Percentiles rank a stretch among this genome's conserved stretches.
These are phyloP conservation scores for Helicostylum pulchrum DNA, from an alignment of 192 early-diverging fungal species.

Conservation along the genomic window DNA sequence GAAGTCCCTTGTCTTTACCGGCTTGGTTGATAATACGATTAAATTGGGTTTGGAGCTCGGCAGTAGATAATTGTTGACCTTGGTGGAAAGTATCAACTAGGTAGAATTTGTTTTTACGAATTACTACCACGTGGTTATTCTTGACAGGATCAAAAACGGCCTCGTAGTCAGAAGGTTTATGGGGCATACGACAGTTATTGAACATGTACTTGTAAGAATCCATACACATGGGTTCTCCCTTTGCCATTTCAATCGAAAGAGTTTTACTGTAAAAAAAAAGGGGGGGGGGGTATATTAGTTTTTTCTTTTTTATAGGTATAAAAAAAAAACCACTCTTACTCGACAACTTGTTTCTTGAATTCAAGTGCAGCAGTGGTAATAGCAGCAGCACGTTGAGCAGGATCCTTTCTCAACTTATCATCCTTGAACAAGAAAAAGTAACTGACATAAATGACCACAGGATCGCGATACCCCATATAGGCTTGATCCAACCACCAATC, in stretches of 20 bases:
- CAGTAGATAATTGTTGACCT: constrained; percentile 76
- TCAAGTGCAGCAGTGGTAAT: constrained; percentile 82
- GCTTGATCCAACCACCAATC: constrained; percentile 96
- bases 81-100: constrained; percentile 66
- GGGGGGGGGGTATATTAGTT: too few species aligned
- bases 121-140: constrained; percentile 83
- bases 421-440: constrained; percentile 95
- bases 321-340: too few species aligned
- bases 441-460: constrained; percentile 87
- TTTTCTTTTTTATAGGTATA: too few species aligned
- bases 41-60: constrained; percentile 80
- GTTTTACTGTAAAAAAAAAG: constrained; percentile 34
- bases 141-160: constrained; percentile 62
- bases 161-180: constrained; percentile 79
- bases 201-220: constrained; percentile 95
- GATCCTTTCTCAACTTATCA: constrained; percentile 70
- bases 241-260: constrained; percentile 78
- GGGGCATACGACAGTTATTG: constrained; percentile 88
- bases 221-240: constrained; percentile 76
- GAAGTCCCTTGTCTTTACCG: constrained; percentile 57
- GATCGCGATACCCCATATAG: constrained; percentile 93
- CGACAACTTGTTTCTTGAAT: constrained; percentile 78
- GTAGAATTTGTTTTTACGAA: constrained; percentile 91
- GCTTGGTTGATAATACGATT: constrained; percentile 63
- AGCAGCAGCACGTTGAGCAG: constrained; percentile 81